Evolutionary conservation across 306 rosid genomes (phyloP).

Genomic region (Corylus heterophylla): DNA sequence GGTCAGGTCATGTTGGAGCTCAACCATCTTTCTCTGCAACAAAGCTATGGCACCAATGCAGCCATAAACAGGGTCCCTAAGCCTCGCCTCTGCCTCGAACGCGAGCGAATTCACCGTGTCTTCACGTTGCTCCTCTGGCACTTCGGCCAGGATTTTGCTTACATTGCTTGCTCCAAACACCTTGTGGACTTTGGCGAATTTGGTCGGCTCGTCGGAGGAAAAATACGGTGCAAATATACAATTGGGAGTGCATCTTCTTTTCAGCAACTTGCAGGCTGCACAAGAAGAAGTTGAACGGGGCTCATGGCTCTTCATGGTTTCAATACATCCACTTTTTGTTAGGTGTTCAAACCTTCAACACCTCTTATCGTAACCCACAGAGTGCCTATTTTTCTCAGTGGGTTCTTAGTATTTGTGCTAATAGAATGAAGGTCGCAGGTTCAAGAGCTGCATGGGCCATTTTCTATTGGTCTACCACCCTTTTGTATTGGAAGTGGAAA

Average conservation of each 20-base stretch:
- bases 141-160: slow-evolving; percentile 83
- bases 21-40: slow-evolving; percentile 66
- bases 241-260: slow-evolving; percentile 72
- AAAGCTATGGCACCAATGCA: slow-evolving; percentile 89
- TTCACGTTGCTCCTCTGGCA: slow-evolving; percentile 76
- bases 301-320: slow-evolving; percentile 65
- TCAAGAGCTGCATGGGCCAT: slow-evolving; percentile 40
- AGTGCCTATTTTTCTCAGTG: no score
- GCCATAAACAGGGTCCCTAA: slow-evolving; percentile 85
- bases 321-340: slow-evolving; percentile 21
- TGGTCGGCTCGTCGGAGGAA: slow-evolving; percentile 71
- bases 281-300: slow-evolving; percentile 87
- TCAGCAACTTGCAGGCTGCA: slow-evolving; percentile 89
- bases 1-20: slow-evolving; percentile 78
- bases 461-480: slow-evolving; percentile 17
- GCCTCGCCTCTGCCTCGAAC: slow-evolving; percentile 85
- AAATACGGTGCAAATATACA: slow-evolving; percentile 93
- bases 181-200: slow-evolving; percentile 87
- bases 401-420: no score
- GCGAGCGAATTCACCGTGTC: slow-evolving; percentile 87
- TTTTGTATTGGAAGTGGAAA: slow-evolving; percentile 14
- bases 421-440: slow-evolving; percentile 29
- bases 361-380: slow-evolving; percentile 1
- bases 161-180: slow-evolving; percentile 97
- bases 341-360: slow-evolving; percentile 23